Evolutionary conservation across 805 yeast genomes (phyloP), one percentile per base, ranked within the genome.

Genomic region (Candida glaebosa): DNA sequence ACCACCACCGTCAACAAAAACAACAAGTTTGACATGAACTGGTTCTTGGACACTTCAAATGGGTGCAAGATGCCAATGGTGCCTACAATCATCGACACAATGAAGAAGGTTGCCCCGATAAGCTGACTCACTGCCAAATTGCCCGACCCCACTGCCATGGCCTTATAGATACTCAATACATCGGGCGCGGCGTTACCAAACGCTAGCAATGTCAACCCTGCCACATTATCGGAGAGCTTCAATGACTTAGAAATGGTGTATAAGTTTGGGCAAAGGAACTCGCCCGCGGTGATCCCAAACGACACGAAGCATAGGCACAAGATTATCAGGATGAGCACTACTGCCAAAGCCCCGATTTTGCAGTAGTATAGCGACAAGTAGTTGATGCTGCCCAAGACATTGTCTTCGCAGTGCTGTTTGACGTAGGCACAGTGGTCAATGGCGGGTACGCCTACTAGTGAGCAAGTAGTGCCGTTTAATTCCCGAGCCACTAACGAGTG

Each of bases 131-230:
- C 63, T 0, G 98, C 97, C 56, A 91, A 66, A 0, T 87, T 76
- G 0, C 84, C 79, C 1, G 87, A 78, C n/a, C 78, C 82, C 1
- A 79, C 64, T 9, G 74, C 71, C 79, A 93, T 76, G 3, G 97
- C 96, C 37, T 83, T 81, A 57, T 81, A 87, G 0, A 96, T 88
- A 36, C 91, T 78, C 28, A 89, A 75, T 3, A 91, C 79, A 59
- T 91, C 99, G 0, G 97, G 96, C 0, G 95, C 75, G 3, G 96
- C 95, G 61, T 91, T 91, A 0, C 97, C 98, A 45, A 91, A 72
- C 0, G 98, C 96, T 39, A 93, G 66, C 17, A 91, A 65, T 0
- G 97, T 90, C 49, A 91, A 73, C 0, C 98, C 98, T 9, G 93
- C 81, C 15, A 90, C 63, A 43, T 85, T 79, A 45, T 87, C 93